Base-by-base conservation (phyloP, 257 asterid species). In the Rauvolfia tetraphylla region DNA sequence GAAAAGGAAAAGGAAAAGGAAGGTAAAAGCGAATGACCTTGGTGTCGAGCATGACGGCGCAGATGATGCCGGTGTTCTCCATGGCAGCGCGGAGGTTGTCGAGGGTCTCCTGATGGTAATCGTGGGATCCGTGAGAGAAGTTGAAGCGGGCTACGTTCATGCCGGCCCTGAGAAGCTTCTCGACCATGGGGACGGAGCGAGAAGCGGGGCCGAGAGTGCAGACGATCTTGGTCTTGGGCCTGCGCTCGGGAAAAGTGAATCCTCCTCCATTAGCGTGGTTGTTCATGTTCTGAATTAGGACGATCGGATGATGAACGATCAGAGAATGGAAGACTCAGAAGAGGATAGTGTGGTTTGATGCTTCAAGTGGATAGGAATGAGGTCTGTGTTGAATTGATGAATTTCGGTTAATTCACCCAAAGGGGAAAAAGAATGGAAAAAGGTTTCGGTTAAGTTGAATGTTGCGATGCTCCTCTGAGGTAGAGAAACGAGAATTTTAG, bases 1-100 rank as follows among this genome's bases (percentile, higher is more conserved):
- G 68, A 56, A 27, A 56, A 34, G 23, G 54, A n/a, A n/a, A n/a
- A n/a, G n/a, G n/a, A n/a, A n/a, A n/a, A n/a, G n/a, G n/a, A 33
- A 3, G 12, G 57, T 2, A 18, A 71, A 20, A 27, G n/a, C 3
- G 18, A 7, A 14, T 2, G 27, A 85, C 88, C 86, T 85, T 85
- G 72, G 86, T 83, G 62, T 85, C 89, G 65, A 85, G 80, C 89
- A 85, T 85, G 83, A 85, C 80, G 58, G 89, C 85, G 27, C 85
- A 83, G 76, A 81, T 83, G 74, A 85, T 68, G 74, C 82, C 85
- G 74, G 89, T 85, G 73, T 78, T 79, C 73, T 80, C 76, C 74
- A 83, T 71, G 31, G 83, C 82, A 34, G 77, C 31, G 27, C 82
- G 82, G 76, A 85, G 86, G 75, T 85, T 85, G 33, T 83, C 78